phyloP scores from a whole-genome alignment of 352 stramenopile genomes.

The Phytopythium cucurbitacearum region DNA sequence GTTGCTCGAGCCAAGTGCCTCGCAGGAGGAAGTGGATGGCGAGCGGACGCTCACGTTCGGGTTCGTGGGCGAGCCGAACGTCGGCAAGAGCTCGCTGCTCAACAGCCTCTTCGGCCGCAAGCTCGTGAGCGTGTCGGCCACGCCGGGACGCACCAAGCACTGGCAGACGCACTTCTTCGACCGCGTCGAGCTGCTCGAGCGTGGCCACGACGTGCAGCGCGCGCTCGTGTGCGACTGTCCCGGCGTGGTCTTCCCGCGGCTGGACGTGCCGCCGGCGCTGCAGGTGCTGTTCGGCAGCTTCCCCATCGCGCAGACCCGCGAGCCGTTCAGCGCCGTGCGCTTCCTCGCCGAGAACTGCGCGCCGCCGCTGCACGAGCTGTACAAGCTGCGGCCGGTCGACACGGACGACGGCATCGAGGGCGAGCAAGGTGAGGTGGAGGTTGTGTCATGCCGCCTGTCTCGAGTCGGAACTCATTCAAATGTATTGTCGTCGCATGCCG shows the following conservation, averaged over 20 bases:
- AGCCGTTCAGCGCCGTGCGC: conserved; percentile 80
- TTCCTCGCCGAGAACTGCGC: conserved; percentile 84
- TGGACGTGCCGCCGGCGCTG: conserved; percentile 59
- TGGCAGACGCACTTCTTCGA: conserved; percentile 80
- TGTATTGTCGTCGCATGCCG: background rate
- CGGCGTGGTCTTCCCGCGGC: conserved; percentile 75
- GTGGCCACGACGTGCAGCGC: conserved; percentile 11
- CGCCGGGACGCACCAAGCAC: conserved; percentile 78
- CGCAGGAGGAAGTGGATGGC: conserved; percentile 81
- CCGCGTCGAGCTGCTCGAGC: conserved; percentile 25
- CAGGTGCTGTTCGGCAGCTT: conserved; percentile 84
- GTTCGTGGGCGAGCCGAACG: conserved; percentile 98
- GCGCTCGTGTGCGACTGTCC: conserved; percentile 76
- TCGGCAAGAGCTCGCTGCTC: conserved; percentile 93
- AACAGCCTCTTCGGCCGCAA: conserved; percentile 83
- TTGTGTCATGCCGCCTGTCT: conserved; percentile 1
- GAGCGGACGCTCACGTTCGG: conserved; percentile 85
- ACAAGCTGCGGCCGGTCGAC: conserved; percentile 74
- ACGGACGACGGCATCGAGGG: conserved; percentile 43
- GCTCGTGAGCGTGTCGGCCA: conserved; percentile 75
- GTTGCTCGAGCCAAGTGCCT: conserved; percentile 25
- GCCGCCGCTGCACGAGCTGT: conserved; percentile 66
- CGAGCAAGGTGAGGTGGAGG: conserved; percentile 2
- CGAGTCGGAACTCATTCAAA: too few species aligned
- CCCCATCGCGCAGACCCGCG: conserved; percentile 80